A percentile compares a stretch with the other conserved stretches of the same genome.
Evolutionary conservation across 345 rosid species (phyloP).

Genomic region (Rhodomyrtus tomentosa): DNA sequence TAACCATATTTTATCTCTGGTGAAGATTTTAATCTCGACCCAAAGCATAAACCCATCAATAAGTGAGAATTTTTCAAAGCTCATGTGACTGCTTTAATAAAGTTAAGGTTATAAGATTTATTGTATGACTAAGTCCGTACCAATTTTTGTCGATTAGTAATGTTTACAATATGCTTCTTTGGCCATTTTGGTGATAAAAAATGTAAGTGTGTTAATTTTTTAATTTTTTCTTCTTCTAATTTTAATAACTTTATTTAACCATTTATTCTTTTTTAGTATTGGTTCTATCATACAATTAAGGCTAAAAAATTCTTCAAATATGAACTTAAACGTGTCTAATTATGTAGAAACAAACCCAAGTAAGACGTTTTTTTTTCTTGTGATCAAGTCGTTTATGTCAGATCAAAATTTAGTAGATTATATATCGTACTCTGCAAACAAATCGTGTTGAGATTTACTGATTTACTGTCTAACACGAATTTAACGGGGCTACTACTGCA

Average conservation of each 20-base stretch:
- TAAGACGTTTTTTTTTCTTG: not conserved
- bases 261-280: not conserved
- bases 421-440: not conserved
- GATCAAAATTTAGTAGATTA: not conserved
- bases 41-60: not conserved
- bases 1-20: not conserved
- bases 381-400: not conserved
- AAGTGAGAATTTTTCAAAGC: not conserved
- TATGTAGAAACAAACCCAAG: not conserved
- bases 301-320: not conserved
- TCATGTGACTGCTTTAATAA: not conserved
- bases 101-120: not conserved
- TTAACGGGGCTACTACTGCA: not conserved
- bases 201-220: not conserved
- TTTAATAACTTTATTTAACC: not conserved
- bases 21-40: not conserved
- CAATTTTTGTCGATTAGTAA: not conserved
- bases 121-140: not conserved
- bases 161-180: not conserved
- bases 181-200: not conserved
- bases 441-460: not conserved
- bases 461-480: not conserved
- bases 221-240: not conserved
- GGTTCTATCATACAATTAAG: not conserved
- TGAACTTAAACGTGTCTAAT: not conserved